These are phyloP conservation scores for Russula compacta DNA, from an alignment of 768 basidiomycete genomes.

Conservation along the genomic window DNA sequence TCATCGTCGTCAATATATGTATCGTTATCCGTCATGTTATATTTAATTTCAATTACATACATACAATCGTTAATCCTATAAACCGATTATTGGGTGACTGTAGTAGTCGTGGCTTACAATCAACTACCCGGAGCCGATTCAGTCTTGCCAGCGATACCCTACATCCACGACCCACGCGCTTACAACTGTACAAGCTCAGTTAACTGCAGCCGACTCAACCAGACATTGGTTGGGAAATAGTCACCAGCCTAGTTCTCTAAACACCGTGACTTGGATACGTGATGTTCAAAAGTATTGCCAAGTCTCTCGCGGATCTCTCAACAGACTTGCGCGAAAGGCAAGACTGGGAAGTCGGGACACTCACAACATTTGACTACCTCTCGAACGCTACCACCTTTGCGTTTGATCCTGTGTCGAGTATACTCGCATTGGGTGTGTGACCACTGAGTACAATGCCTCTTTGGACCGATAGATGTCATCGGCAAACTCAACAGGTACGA, in stretches of 20 bases:
- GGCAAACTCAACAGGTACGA: slow-evolving; percentile 40
- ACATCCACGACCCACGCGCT: not conserved
- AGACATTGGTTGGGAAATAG: not conserved
- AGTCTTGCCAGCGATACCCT: not conserved
- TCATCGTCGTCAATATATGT: not conserved
- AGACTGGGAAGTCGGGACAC: slow-evolving; percentile 47
- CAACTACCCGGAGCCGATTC: no score
- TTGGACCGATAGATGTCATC: not conserved
- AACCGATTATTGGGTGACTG: not conserved
- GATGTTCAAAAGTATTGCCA: slow-evolving; percentile 14
- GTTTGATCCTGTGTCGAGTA: slow-evolving; percentile 47
- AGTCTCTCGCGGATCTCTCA: slow-evolving; percentile 44
- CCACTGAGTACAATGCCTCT: no score
- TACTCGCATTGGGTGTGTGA: slow-evolving; percentile 50
- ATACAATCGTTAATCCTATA: not conserved
- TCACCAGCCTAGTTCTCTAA: not conserved
- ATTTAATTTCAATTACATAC: slow-evolving; percentile 9
- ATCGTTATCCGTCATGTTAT: slow-evolving; percentile 15
- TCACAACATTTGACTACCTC: slow-evolving; percentile 43
- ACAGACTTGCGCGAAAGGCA: slow-evolving; percentile 42
- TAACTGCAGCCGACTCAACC: not conserved
- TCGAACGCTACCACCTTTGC: slow-evolving; percentile 45
- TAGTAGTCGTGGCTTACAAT: no score
- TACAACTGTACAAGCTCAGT: no score
- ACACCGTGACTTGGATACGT: not conserved